These are phyloP conservation scores for Cornus florida DNA, from an alignment of 148 eudicot genomes.

Conservation along the genomic window DNA sequence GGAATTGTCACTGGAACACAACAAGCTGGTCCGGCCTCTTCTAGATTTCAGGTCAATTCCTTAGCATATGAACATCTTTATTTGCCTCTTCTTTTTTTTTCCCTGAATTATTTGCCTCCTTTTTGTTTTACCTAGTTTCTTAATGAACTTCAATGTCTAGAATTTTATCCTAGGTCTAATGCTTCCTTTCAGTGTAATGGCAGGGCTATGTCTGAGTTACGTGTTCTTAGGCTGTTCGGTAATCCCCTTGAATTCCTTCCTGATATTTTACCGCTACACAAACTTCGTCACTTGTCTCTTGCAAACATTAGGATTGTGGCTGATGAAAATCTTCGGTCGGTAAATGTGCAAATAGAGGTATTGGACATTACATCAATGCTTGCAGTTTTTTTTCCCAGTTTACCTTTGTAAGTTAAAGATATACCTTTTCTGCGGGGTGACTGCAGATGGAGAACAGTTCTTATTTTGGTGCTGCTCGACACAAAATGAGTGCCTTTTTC, in stretches of 20 bases:
- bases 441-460: slow-evolving; percentile 87
- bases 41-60: slow-evolving; percentile 88
- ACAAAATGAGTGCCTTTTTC: slow-evolving; percentile 96
- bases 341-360: slow-evolving; percentile 95
- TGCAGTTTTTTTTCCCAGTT: not conserved
- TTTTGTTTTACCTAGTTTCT: not conserved
- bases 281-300: slow-evolving; percentile 95
- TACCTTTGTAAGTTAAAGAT: slow-evolving; percentile 5
- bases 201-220: slow-evolving; percentile 95
- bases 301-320: slow-evolving; percentile 93
- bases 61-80: slow-evolving; percentile 12
- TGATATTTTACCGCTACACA: slow-evolving; percentile 86
- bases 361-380: not conserved
- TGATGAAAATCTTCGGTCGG: slow-evolving; percentile 84
- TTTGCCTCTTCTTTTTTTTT: not conserved
- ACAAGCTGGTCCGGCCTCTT: slow-evolving; percentile 92
- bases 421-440: slow-evolving; percentile 16
- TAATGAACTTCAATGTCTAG: not conserved
- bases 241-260: slow-evolving; percentile 98
- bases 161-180: slow-evolving; percentile 14
- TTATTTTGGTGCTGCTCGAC: slow-evolving; percentile 89
- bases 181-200: slow-evolving; percentile 24
- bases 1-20: slow-evolving; percentile 96
- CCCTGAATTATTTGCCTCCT: slow-evolving; percentile 5
- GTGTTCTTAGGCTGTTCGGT: slow-evolving; percentile 85